These are phyloP conservation scores for Blastocystis sp. DNA, from an alignment of 352 stramenopile species.

Conservation along the genomic window DNA sequence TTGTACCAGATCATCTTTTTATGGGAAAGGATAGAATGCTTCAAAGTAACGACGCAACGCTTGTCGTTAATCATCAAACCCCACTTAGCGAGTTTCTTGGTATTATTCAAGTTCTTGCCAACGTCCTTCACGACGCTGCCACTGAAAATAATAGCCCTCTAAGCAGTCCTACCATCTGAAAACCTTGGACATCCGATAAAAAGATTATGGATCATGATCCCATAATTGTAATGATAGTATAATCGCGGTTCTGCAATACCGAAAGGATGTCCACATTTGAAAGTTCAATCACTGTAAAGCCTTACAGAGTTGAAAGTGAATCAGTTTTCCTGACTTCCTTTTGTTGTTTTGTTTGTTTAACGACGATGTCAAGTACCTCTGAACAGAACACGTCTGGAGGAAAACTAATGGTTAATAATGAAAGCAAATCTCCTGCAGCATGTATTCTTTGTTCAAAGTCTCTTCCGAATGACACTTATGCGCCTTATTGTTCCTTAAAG, in stretches of 20 bases:
- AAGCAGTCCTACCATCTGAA: not conserved
- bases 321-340: not conserved
- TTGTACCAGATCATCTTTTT: constrained; percentile 40
- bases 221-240: not conserved
- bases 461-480: not conserved
- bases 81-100: constrained; percentile 47
- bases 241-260: not conserved
- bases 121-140: constrained; percentile 19
- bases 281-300: not conserved
- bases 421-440: not conserved
- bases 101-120: constrained; percentile 26
- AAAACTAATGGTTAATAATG: not conserved
- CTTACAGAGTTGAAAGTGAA: not conserved
- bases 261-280: not conserved
- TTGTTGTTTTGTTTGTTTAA: constrained; percentile 31
- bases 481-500: constrained; percentile 19
- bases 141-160: not conserved
- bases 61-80: constrained; percentile 41
- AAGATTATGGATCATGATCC: not conserved
- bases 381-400: not conserved
- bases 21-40: constrained; percentile 30
- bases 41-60: not conserved
- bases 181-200: not conserved
- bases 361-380: constrained; percentile 22
- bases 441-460: not conserved